Percentiles rank a stretch among this genome's conserved stretches.
Evolutionary conservation across 768 basidiomycete species (phyloP).

Genomic region (Leccinellum albellum): DNA sequence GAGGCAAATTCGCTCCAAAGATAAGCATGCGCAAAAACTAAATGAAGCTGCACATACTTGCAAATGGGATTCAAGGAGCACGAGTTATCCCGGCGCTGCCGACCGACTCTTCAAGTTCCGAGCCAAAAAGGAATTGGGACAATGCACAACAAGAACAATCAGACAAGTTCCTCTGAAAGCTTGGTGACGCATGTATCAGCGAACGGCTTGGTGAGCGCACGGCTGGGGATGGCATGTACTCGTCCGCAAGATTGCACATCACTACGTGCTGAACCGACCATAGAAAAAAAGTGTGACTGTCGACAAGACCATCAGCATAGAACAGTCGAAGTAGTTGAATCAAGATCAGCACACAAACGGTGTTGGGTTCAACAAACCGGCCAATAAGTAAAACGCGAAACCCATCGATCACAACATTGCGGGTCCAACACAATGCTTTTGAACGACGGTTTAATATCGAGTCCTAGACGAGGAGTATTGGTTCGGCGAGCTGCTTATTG

Average conservation of each 20-base stretch:
- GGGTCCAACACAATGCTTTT: conserved; percentile 73
- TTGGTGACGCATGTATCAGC: conserved; percentile 67
- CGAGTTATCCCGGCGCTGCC: conserved; percentile 53
- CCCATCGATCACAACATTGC: conserved; percentile 71
- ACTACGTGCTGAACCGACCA: conserved; percentile 79
- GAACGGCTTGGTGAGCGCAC: conserved; percentile 68
- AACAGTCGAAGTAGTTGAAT: conserved; percentile 63
- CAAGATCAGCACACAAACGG: not conserved
- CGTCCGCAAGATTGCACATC: conserved; percentile 77
- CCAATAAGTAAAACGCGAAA: conserved; percentile 78
- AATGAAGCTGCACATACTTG: conserved; percentile 44
- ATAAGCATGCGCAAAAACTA: not conserved
- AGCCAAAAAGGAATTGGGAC: conserved; percentile 4
- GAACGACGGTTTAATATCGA: conserved; percentile 82
- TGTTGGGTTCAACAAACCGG: conserved; percentile 25
- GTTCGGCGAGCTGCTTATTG: conserved; percentile 78
- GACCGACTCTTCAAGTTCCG: conserved; percentile 63
- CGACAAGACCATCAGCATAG: conserved; percentile 77
- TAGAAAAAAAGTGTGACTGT: conserved; percentile 68
- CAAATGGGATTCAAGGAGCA: conserved; percentile 51
- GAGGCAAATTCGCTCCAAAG: conserved; percentile 59
- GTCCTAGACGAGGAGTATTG: conserved; percentile 66
- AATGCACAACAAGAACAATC: not conserved
- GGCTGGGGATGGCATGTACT: conserved; percentile 69
- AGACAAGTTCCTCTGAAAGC: conserved; percentile 53